These are phyloP conservation scores for Pseudozyma sp. DNA, from an alignment of 1,284 basidiomycete genomes.

Conservation along the genomic window DNA sequence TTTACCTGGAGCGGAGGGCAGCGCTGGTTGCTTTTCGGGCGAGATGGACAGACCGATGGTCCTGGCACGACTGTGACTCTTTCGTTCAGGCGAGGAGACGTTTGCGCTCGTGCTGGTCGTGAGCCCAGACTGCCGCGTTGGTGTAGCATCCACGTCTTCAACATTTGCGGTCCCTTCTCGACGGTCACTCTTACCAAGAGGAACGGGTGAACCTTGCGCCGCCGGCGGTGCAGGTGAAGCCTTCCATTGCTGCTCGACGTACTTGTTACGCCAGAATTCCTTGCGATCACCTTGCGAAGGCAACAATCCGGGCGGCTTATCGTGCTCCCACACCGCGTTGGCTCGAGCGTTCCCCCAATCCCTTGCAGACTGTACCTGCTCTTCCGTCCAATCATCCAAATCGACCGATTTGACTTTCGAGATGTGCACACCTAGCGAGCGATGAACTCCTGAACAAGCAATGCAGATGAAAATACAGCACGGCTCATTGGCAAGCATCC, in stretches of 20 bases:
- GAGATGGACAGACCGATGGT: constrained; percentile 12
- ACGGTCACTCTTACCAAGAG: too few species aligned
- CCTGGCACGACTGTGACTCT: constrained; percentile 7
- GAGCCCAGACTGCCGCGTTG: constrained; percentile 10
- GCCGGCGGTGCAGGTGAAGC: neutral
- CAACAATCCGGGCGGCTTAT: constrained; percentile 30
- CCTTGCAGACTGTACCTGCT: constrained; percentile 54
- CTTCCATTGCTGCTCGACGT: constrained; percentile 46
- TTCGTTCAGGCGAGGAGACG: constrained; percentile 2
- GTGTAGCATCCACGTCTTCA: constrained; percentile 26
- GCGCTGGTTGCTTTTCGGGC: neutral
- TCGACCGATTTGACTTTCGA: constrained; percentile 72
- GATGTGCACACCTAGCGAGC: constrained; percentile 72
- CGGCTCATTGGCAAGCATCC: constrained; percentile 67
- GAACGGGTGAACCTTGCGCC: neutral
- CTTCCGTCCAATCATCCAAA: constrained; percentile 70
- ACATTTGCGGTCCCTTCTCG: neutral
- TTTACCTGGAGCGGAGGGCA: neutral
- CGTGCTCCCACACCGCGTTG: constrained; percentile 53
- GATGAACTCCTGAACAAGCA: constrained; percentile 72
- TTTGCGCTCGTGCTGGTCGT: neutral
- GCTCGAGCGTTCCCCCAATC: constrained; percentile 55
- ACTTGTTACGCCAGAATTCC: constrained; percentile 52
- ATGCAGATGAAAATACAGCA: constrained; percentile 72
- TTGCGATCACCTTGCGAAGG: constrained; percentile 23